These are phyloP conservation scores for Globisporangium heterothallicum DNA, from an alignment of 352 stramenopile species.

Conservation along the genomic window DNA sequence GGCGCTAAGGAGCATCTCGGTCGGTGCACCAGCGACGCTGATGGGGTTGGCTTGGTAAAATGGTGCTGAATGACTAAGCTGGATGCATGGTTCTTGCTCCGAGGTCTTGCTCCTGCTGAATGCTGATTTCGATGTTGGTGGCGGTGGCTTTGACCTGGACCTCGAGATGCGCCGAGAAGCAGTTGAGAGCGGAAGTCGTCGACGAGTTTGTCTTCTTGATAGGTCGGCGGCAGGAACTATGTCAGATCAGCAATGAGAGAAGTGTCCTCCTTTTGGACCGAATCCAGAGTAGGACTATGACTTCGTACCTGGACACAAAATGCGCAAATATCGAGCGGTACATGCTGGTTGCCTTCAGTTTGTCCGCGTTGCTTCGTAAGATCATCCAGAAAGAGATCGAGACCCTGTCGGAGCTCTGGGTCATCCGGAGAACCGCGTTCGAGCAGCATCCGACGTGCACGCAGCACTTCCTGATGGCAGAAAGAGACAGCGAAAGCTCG, in stretches of 20 bases:
- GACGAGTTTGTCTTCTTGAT: conserved; percentile 29
- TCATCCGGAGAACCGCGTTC: conserved; percentile 25
- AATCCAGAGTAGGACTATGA: neutral
- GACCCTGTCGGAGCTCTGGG: conserved; percentile 23
- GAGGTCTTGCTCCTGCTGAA: conserved; percentile 2
- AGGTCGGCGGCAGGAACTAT: conserved; percentile 45
- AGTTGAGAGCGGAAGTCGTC: conserved; percentile 29
- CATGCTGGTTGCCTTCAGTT: conserved; percentile 21
- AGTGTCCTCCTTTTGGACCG: too few relatives aligned
- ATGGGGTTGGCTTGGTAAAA: conserved; percentile 14
- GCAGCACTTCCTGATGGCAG: conserved; percentile 39
- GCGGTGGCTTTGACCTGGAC: conserved; percentile 4
- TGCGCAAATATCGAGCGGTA: conserved; percentile 36
- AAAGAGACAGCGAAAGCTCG: conserved; percentile 4
- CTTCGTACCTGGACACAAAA: conserved; percentile 36
- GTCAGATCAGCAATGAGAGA: neutral
- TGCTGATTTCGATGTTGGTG: conserved; percentile 12
- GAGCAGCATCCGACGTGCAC: conserved; percentile 46
- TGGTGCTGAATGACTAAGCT: conserved; percentile 64
- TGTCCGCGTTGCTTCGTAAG: conserved; percentile 22
- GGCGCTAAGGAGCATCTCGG: neutral
- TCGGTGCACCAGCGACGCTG: neutral
- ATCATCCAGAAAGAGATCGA: conserved; percentile 45
- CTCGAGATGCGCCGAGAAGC: conserved; percentile 13
- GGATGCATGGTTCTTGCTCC: conserved; percentile 16